phyloP scores from a whole-genome alignment of 1,284 basidiomycete species.

The Pholiota adiposa region DNA sequence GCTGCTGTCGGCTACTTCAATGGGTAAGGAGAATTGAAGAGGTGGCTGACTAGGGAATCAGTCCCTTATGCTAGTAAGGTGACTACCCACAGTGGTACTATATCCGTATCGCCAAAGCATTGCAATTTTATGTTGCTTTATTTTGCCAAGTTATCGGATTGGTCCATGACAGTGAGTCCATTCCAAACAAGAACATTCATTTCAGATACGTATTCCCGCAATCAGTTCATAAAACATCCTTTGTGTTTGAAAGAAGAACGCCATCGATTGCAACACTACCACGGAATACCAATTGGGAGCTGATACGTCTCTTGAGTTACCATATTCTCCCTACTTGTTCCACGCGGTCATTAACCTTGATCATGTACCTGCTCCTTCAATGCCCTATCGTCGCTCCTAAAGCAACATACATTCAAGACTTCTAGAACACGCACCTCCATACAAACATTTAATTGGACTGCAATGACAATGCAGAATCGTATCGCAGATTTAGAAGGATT shows the following conservation, averaged over 20 bases:
- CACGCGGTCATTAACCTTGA: not conserved
- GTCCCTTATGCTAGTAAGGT: too few species aligned
- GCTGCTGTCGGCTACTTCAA: too few species aligned
- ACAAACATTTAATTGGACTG: not conserved
- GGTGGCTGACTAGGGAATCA: too few species aligned
- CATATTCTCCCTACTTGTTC: not conserved
- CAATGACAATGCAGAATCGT: not conserved
- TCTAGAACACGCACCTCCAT: not conserved
- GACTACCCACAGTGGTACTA: not conserved
- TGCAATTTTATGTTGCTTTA: slow-evolving; percentile 1
- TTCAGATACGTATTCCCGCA: slow-evolving; percentile 2
- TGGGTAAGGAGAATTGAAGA: not conserved
- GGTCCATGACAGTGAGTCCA: not conserved
- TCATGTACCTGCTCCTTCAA: not conserved
- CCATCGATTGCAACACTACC: not conserved
- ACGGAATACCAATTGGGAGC: not conserved
- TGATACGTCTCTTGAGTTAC: not conserved
- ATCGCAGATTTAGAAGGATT: not conserved
- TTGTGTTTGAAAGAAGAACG: not conserved
- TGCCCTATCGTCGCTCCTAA: not conserved
- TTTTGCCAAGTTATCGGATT: slow-evolving; percentile 6
- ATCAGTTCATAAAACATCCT: not conserved
- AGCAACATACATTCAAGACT: not conserved
- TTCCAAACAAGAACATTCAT: slow-evolving; percentile 3
- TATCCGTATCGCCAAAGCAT: not conserved